Conservation (phyloP, 306 rosid genomes). For the Notholithocarpus densiflorus region DNA sequence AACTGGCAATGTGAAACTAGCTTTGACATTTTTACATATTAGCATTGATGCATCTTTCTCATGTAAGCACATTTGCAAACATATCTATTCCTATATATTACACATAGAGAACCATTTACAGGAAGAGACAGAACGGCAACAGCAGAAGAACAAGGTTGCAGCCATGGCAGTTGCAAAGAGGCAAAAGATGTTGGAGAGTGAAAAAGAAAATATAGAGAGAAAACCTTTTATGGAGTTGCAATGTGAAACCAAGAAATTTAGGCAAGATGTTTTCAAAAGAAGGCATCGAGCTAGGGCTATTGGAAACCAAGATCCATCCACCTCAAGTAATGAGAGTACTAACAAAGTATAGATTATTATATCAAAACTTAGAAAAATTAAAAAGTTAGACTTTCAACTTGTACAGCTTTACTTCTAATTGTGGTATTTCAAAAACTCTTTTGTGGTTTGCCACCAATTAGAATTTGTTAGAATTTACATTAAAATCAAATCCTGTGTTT, state of each 20-base stretch:
- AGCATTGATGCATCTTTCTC: neutral
- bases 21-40: neutral
- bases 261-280: conserved; percentile 94
- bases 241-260: conserved; percentile 76
- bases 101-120: conserved; percentile 23
- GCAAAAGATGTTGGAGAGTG: conserved; percentile 72
- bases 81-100: neutral
- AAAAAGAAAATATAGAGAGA: conserved; percentile 72
- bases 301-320: conserved; percentile 32
- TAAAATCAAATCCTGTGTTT: neutral
- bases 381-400: neutral
- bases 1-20: neutral
- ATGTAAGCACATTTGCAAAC: neutral
- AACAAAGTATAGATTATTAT: neutral
- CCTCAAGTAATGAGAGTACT: conserved; percentile 14
- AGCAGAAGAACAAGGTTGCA: conserved; percentile 55
- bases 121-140: conserved; percentile 64
- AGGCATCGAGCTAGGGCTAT: conserved; percentile 71
- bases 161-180: conserved; percentile 62
- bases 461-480: neutral
- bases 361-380: neutral
- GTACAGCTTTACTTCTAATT: neutral
- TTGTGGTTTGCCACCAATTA: neutral
- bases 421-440: neutral
- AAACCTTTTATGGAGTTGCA: conserved; percentile 76